These are phyloP conservation scores for Medicago arabica DNA, from an alignment of 306 rosid species.

Conservation along the genomic window DNA sequence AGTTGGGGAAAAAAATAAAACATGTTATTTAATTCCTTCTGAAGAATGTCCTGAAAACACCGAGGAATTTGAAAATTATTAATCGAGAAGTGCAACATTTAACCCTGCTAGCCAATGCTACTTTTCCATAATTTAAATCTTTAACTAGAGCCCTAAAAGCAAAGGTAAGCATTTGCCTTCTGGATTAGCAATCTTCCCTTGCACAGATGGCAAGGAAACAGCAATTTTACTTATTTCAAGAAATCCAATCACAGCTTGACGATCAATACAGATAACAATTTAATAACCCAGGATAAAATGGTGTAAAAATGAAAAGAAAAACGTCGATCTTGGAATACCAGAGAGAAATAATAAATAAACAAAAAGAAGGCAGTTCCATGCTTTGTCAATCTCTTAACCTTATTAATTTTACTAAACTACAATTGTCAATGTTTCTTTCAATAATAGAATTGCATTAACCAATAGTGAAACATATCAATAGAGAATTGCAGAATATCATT, in stretches of 20 bases:
- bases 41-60: neutral
- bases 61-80: neutral
- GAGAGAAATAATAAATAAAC: neutral
- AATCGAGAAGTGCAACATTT: neutral
- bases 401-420: neutral
- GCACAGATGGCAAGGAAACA: neutral
- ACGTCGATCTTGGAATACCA: neutral
- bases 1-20: neutral
- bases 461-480: neutral
- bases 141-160: neutral
- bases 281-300: neutral
- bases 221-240: neutral
- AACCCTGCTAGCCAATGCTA: neutral
- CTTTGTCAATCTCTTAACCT: neutral
- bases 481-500: neutral
- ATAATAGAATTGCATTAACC: neutral
- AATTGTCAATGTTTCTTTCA: neutral
- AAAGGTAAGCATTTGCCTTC: no score
- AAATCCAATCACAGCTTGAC: neutral
- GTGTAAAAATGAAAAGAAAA: neutral
- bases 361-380: neutral
- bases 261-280: neutral
- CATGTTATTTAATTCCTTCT: neutral
- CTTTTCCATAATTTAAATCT: neutral
- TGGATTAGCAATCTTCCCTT: neutral